Base-by-base conservation (phyloP, 2,329 filamentous ascomycete genomes). In the Diaporthe citri region DNA sequence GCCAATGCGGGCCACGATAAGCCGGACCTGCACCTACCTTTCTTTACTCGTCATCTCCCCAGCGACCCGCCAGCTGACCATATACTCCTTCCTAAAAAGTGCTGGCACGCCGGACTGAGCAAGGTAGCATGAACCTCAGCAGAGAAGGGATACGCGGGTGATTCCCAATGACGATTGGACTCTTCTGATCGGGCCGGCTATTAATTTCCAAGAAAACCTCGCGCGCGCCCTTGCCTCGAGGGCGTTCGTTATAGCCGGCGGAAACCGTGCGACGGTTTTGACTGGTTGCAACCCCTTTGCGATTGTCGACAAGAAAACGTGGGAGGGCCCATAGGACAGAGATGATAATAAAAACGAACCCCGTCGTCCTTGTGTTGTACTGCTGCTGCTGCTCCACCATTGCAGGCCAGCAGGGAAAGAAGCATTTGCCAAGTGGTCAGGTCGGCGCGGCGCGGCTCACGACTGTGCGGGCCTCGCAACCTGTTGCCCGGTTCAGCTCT, bases 61-160 rank as follows among this genome's bases (percentile, higher is more conserved):
- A 22, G 25, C 34, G 43, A n/a, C 25, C 39, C 31, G 20, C 43
- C 70, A 72, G 70, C n/a, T 72, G 55, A 59, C 34, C 70, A 60
- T 60, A 46, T 41, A 59, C 70, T 72, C 70, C 70, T 72, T 72
- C 70, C 70, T 72, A 72, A 72, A 62, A 22, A 51, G 70, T 62
- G 31, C 46, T 51, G 34, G 36, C 41, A 39, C 57, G 31, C 70
- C 70, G 69, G 34, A 12, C 43, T 52, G n/a, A 60, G 56, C 57
- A 31, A 72, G 43, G 56, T 72, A 34, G 13, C 46, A 51, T 41
- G 15, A 39, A 34, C n/a, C 36, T 60, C 69, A 51, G 39, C 28
- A 41, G 41, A 60, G 28, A 25, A 25, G 10, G 36, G 55, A 41
- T n/a, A 62, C 59, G 20, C 57, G 36, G 36, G 9, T 31, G 52